A percentile compares a stretch with the other conserved stretches of the same genome.
phyloP scores from a whole-genome alignment of 2,329 filamentous ascomycete species.

The Aureobasidium lini region DNA sequence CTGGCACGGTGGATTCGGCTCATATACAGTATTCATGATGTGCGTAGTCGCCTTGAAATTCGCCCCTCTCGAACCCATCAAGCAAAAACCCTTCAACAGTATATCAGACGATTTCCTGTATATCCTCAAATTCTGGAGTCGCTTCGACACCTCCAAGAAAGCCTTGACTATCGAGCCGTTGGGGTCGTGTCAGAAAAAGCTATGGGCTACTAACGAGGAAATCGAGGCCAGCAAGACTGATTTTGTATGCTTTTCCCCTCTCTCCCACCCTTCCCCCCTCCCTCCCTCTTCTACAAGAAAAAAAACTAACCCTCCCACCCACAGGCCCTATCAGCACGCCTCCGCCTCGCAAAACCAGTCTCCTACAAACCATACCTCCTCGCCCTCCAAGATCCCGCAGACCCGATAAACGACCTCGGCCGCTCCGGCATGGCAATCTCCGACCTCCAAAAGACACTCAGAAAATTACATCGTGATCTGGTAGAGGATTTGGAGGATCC shows the following conservation, averaged over 20 bases:
- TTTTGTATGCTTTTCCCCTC: background rate
- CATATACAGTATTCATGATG: conserved; percentile 51
- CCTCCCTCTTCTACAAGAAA: background rate
- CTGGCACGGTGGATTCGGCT: conserved; percentile 42
- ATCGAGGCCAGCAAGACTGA: background rate
- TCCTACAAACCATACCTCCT: conserved; percentile 36
- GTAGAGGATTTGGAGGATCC: conserved; percentile 11
- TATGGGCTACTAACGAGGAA: background rate
- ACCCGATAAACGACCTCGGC: conserved; percentile 52
- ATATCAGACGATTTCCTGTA: conserved; percentile 34
- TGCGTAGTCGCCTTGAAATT: conserved; percentile 46
- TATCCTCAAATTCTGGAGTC: conserved; percentile 44
- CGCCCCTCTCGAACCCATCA: conserved; percentile 16
- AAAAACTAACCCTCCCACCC: conserved; percentile 21
- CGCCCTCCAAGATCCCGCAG: conserved; percentile 52
- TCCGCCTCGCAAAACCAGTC: conserved; percentile 14
- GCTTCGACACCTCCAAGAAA: conserved; percentile 37
- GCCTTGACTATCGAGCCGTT: conserved; percentile 46
- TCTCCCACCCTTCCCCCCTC: background rate
- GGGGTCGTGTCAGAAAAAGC: conserved; percentile 33
- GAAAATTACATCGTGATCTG: background rate
- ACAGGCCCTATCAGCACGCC: conserved; percentile 10
- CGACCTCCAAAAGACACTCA: conserved; percentile 39
- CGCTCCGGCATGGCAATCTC: conserved; percentile 40
- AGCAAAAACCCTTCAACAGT: background rate